Base-by-base conservation (phyloP, 805 yeast genomes). In the Debaryomyces prosopidis region DNA sequence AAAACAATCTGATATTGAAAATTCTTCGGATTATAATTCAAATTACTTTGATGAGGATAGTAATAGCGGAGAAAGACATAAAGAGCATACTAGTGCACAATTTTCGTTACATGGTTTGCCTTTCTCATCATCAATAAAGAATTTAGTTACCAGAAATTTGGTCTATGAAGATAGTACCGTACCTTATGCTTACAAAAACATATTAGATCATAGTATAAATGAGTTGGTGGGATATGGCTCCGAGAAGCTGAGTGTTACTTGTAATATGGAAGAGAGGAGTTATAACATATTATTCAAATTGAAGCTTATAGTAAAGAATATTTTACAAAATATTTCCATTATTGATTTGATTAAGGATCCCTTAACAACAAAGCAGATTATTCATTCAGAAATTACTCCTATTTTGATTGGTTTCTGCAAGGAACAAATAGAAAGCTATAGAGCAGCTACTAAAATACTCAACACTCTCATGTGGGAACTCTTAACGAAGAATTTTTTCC, bases 91-190 rank as follows among this genome's bases (percentile, higher is more conserved):
- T n/a, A 30, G 16, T 30, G 16, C 8, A 8, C 43, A 40, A 34
- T 51, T 40, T 36, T 53, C 57, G 2, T 35, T 53, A 11, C 57
- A 53, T 35, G 57, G 57, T 9, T 16, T 53, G 19, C 55, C 57
- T 6, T 49, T 40, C 33, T 30, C 46, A 3, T 51, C 55, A 11
- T 16, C 50, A 7, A 39, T 52, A 11, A 46, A 48, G 33, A 34
- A 44, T 9, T 23, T 49, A 26, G 36, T 52, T 3, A 47, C 50
- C 4, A 45, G 51, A 18, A 39, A 43, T 11, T 14, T 44, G 4
- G 17, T 34, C 12, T 34, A 42, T 9, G 44, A 37, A 12, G 45
- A 45, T 32, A 7, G 10, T n/a, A 14, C 8, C 6, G 6, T 30
- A n/a, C 16, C 33, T 30, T 12, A 30, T n/a, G 12, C 6, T 30